phyloP scores from a whole-genome alignment of 2,329 filamentous ascomycete genomes.

The Basipetospora chlamydospora region DNA sequence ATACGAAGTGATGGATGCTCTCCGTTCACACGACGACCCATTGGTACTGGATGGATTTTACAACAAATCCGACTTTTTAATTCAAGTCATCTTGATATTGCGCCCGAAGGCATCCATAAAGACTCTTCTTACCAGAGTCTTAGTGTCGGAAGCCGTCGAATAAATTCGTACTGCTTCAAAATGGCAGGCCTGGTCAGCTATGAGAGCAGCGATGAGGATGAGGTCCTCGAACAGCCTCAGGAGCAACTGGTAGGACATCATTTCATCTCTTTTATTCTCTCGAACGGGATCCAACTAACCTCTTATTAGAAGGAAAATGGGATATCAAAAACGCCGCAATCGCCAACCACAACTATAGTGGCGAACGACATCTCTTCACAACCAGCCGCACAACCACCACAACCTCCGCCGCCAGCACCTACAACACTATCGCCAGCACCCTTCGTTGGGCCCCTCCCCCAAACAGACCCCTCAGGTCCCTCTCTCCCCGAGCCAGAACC shows the following conservation, averaged over 20 bases:
- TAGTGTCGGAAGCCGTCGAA: too few species aligned
- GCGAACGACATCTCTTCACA: too few species aligned
- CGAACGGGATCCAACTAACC: too few species aligned
- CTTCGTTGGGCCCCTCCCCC: constrained; percentile 8
- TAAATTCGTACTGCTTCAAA: not conserved
- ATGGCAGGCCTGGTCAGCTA: constrained; percentile 35
- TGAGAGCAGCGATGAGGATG: constrained; percentile 37
- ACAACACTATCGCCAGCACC: not conserved
- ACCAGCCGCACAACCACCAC: not conserved
- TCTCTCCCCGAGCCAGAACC: constrained; percentile 10
- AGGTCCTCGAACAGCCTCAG: constrained; percentile 11
- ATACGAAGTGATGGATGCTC: too few species aligned
- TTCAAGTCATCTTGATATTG: too few species aligned
- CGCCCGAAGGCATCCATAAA: too few species aligned
- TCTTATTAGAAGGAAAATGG: not conserved
- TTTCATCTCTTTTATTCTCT: too few species aligned
- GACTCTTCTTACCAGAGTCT: too few species aligned
- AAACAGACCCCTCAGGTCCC: not conserved
- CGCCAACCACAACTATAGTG: too few species aligned
- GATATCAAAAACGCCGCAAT: not conserved
- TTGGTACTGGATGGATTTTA: too few species aligned
- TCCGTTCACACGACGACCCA: too few species aligned
- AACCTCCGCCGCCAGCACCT: not conserved
- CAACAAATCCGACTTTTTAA: too few species aligned
- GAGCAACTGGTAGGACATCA: not conserved